Base-by-base conservation (phyloP, 768 basidiomycete species). In the Podaxis rugospora region DNA sequence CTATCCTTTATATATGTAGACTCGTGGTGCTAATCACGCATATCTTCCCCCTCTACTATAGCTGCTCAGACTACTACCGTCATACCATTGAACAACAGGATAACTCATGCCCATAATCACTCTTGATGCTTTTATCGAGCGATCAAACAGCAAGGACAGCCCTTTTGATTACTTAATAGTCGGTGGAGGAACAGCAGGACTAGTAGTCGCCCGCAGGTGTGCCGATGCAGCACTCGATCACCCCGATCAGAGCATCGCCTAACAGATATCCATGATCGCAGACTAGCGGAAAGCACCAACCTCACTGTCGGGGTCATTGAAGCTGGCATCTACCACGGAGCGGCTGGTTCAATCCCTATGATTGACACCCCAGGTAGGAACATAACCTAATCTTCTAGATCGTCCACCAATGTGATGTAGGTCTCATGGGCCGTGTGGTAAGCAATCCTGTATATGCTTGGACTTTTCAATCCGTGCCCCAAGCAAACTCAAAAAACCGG, bases 271-370 rank as follows among this genome's bases (percentile, higher is more conserved):
- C 18, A 21, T 21, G 46, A 40, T 42, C 42, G 18, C 39, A 78
- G 79, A 50, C 71, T 80, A 35, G 71, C 78, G 0, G 76, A 80
- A 65, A 67, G 73, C 52, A 21, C 70, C 3, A 69, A 69, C 5
- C 25, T 70, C 0, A 73, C 66, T 1, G 74, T 80, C 36, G 72
- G 79, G 42, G 63, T 80, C 28, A 71, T 80, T 61, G 74, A 75
- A 59, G 72, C 73, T 36, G 73, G 73, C 6, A 47, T 46, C 18
- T 54, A 63, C 51, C 53, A 63, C 47, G 42, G 28, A 23, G 14
- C 44, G 4, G 40, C 57, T 18, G 57, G 51, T 32, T 35, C 37
- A 16, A 27, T 37, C 3, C 62, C 53, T 35, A 16, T 50, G 3
- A 51, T 64, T 23, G 58, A 63, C 35, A 66, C 68, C 27, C 69